Base-by-base conservation (phyloP, 176 grass and related monocot genomes). In the Lolium perenne region DNA sequence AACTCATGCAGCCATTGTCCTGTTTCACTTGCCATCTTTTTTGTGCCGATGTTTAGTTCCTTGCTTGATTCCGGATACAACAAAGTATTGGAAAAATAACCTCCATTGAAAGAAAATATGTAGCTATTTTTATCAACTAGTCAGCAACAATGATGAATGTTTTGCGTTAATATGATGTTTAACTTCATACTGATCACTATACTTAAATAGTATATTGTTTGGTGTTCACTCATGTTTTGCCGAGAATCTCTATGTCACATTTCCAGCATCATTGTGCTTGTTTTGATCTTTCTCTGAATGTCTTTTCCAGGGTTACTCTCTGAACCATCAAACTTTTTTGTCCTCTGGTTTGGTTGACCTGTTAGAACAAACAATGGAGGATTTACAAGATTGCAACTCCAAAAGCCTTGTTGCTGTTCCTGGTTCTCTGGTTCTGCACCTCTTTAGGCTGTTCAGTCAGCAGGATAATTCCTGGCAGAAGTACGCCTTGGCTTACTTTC, bases 381-480 rank as follows among this genome's bases (percentile, higher is more conserved):
- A 92, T 71, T 46, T 95, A 2, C 91, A 91, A 87, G 86, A 85
- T 80, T 82, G 84, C 84, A 87, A 84, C 82, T 74, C 82, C 53
- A 92, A 64, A 85, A 83, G 51, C 78, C 85, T 89, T 82, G 82
- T 93, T 91, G 88, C 25, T 71, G 54, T 90, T 91, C 88, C 94
- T 20, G 81, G 81, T 41, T 90, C 82, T 85, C 25, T 87, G 21
- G 86, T 89, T 85, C 81, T 87, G 60, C 86, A 91, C 64, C 86
- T 95, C 71, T 82, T 87, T 53, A 88, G 89, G 84, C 85, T 85
- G 54, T 92, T 88, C 71, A 74, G 56, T 87, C 88, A 76, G 83
- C 88, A 87, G 78, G 94, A 95, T 81, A 84, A 80, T 73, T 93
- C 91, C 25, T 91, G 89, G 84, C 91, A 95, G 73, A 95, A 91